Conservation (phyloP, 2,329 filamentous ascomycete species). For the Rhinocladiella mackenziei region DNA sequence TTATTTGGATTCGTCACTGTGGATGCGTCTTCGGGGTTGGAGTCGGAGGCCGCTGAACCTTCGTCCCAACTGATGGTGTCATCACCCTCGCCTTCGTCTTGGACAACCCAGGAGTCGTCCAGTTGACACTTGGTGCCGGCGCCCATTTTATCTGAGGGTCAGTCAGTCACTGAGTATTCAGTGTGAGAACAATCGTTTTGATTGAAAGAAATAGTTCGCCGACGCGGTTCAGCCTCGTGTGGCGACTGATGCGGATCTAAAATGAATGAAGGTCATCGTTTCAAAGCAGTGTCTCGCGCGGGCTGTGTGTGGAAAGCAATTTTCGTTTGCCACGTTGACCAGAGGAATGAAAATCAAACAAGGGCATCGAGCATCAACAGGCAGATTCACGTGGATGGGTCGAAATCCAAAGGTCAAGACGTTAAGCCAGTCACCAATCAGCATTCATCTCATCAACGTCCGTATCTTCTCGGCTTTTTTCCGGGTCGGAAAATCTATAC, state of each 20-base stretch:
- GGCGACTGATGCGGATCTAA: background rate
- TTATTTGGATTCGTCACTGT: background rate
- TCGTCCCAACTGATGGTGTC: slow-evolving; percentile 19
- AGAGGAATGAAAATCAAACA: too few species aligned
- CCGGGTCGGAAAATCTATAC: too few species aligned
- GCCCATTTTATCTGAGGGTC: slow-evolving; percentile 5
- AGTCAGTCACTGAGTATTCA: too few species aligned
- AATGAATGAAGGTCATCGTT: background rate
- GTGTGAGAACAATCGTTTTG: background rate
- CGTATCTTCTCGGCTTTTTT: too few species aligned
- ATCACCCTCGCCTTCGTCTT: slow-evolving; percentile 15
- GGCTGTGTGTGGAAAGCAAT: too few species aligned
- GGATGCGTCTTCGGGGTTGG: slow-evolving; percentile 5
- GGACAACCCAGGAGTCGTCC: slow-evolving; percentile 20
- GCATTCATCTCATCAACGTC: too few species aligned
- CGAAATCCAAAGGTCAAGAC: too few species aligned
- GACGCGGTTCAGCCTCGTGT: slow-evolving; percentile 3
- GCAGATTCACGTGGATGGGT: too few species aligned
- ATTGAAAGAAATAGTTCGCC: background rate
- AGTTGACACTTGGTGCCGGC: slow-evolving; percentile 7
- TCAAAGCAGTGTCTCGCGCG: too few species aligned
- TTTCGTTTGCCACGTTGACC: too few species aligned
- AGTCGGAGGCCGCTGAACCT: slow-evolving; percentile 5
- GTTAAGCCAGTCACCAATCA: too few species aligned
- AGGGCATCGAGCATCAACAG: too few species aligned